These are phyloP conservation scores for Chytriomyces sp. DNA, from an alignment of 192 early-diverging fungal species.

Conservation along the genomic window DNA sequence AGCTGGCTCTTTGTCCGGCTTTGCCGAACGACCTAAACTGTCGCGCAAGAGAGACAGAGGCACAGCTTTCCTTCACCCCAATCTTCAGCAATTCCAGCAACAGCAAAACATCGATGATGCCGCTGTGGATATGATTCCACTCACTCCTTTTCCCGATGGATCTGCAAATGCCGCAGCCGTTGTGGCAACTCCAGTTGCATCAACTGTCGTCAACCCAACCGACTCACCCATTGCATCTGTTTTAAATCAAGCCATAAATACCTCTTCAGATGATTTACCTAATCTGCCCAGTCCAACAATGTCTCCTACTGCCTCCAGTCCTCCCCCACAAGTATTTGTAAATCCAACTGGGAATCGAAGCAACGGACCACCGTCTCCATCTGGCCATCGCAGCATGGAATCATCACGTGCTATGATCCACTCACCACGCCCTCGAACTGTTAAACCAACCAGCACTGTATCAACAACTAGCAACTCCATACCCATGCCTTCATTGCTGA, in stretches of 20 bases:
- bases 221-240: not conserved
- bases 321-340: constrained; percentile 1
- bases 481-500: constrained; percentile 28
- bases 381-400: not conserved
- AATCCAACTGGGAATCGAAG: constrained; percentile 3
- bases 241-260: not conserved
- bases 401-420: not conserved
- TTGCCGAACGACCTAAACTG: not conserved
- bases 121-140: not conserved
- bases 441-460: not conserved
- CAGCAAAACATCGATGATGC: not conserved
- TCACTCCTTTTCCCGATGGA: constrained; percentile 21
- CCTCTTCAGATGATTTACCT: not conserved
- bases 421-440: not conserved
- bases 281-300: constrained; percentile 58
- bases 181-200: not conserved
- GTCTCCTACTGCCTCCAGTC: constrained; percentile 45
- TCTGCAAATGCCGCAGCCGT: not conserved
- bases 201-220: not conserved
- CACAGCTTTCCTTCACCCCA: not conserved
- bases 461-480: not conserved
- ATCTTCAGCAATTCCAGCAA: not conserved
- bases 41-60: not conserved
- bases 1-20: too few species aligned
- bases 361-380: not conserved